Base-by-base conservation (phyloP, 208 protist genomes). In the Crithidia bombi region DNA sequence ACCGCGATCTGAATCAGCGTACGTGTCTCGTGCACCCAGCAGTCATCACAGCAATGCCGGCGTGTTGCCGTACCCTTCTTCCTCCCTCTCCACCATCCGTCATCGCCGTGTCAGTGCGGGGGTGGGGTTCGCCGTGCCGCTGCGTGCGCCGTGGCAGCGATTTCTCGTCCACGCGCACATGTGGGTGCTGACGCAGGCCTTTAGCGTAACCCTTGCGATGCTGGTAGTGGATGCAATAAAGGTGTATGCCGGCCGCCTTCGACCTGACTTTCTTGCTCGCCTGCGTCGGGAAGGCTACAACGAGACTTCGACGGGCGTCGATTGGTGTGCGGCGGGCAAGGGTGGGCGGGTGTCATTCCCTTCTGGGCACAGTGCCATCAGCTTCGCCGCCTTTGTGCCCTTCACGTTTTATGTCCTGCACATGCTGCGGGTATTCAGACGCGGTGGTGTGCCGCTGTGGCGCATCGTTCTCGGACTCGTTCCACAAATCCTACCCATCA, bases 281-380 rank as follows among this genome's bases (percentile, higher is more conserved):
- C 78, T 93, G n/a, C 61, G 62, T 21, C 19, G 12, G 0, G 70
- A 61, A 28, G 65, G 65, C 51, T 66, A 39, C 43, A 67, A 4
- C 0, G 50, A 28, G 4, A 10, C 3, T 5, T 65, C 59, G 51
- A 28, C 46, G 5, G 69, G 30, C 0, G 59, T 74, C 19, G 68
- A 74, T 51, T 76, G 30, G 39, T 71, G 72, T 57, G 43, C 25
- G 2, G 91, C 77, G 15, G 78, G 81, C 30, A 68, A 72, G 19
- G 81, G 83, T 6, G 85, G 84, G 5, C 89, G 89, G 25, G 69
- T 92, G 0, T 96, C 88, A 2, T 98, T 98, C 46, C 96, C 96
- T 9, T 92, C 83, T 1, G 96, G 96, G 4, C 96, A 98, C 78
- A 89, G 82, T 33, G 85, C 83, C 25, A 81, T 89, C n/a, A 78